A percentile compares a stretch with the other conserved stretches of the same genome.
Evolutionary conservation across 169 alveolate species (phyloP).

Genomic region (Cryptosporidium sp.): DNA sequence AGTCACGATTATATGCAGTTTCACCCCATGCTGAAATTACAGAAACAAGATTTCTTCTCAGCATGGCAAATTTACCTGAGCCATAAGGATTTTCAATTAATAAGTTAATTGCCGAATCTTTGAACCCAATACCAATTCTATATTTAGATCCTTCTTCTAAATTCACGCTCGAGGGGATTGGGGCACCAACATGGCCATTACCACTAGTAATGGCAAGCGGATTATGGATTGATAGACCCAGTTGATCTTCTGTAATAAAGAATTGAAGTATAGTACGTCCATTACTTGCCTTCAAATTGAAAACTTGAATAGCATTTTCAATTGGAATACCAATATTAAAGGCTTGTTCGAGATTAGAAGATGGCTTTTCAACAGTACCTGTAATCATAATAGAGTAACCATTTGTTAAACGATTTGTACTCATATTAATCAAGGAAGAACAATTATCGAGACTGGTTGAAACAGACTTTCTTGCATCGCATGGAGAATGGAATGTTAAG

Average conservation of each 20-base stretch:
- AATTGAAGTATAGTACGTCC: conserved; percentile 46
- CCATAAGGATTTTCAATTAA: conserved; percentile 59
- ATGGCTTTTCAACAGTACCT: conserved; percentile 50
- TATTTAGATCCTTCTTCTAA: conserved; percentile 49
- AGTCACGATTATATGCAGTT: background rate
- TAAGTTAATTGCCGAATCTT: background rate
- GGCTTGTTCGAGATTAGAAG: conserved; percentile 20
- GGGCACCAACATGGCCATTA: conserved; percentile 28
- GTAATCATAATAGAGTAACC: conserved; percentile 48
- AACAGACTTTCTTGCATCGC: conserved; percentile 5
- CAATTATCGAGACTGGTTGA: background rate
- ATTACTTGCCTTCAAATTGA: conserved; percentile 32
- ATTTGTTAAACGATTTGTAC: background rate
- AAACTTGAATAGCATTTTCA: conserved; percentile 30
- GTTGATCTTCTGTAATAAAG: conserved; percentile 28
- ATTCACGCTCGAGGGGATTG: conserved; percentile 24
- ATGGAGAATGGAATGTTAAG: conserved; percentile 38
- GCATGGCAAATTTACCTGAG: conserved; percentile 1
- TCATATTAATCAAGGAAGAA: conserved; percentile 21
- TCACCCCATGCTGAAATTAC: conserved; percentile 46
- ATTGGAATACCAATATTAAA: conserved; percentile 41
- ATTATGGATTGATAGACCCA: conserved; percentile 35
- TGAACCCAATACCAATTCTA: conserved; percentile 27
- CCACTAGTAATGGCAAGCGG: background rate
- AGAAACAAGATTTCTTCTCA: conserved; percentile 30